Percentiles rank a stretch among this genome's conserved stretches.
phyloP scores from a whole-genome alignment of 345 rosid species.

The Brassica incana region DNA sequence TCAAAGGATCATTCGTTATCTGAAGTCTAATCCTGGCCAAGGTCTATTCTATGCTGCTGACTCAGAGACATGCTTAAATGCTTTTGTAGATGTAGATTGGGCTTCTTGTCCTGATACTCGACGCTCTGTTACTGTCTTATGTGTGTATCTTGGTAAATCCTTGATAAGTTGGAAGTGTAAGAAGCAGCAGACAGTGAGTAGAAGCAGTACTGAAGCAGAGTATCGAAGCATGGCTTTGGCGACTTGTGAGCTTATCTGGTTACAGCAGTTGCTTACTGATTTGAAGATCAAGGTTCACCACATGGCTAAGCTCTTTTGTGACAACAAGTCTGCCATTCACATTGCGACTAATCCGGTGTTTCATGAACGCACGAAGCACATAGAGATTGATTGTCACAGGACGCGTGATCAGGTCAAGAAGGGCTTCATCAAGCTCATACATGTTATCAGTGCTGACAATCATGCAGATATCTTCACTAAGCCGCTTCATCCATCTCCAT shows the following conservation, averaged over 20 bases:
- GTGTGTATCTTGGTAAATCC: too few species aligned
- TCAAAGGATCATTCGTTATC: background rate
- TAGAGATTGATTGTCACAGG: background rate
- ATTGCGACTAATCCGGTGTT: background rate
- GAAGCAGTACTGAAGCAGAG: background rate
- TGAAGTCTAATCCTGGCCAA: background rate
- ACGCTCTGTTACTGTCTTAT: background rate
- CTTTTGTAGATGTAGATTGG: background rate
- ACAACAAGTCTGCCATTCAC: background rate
- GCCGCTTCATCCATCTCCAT: background rate
- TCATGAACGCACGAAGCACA: background rate
- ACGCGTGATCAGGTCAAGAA: background rate
- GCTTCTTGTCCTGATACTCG: background rate
- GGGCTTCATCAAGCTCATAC: background rate
- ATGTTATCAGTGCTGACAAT: background rate
- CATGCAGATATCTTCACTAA: background rate
- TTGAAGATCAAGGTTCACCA: background rate
- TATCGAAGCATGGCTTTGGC: background rate
- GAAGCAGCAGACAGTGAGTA: background rate
- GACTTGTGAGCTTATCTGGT: background rate
- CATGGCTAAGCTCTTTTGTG: background rate
- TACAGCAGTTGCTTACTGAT: background rate
- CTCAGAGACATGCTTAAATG: background rate
- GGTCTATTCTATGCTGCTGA: background rate
- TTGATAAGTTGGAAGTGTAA: background rate